These are phyloP conservation scores for Kodamaea lidongshanica DNA, from an alignment of 805 yeast species.

Conservation along the genomic window DNA sequence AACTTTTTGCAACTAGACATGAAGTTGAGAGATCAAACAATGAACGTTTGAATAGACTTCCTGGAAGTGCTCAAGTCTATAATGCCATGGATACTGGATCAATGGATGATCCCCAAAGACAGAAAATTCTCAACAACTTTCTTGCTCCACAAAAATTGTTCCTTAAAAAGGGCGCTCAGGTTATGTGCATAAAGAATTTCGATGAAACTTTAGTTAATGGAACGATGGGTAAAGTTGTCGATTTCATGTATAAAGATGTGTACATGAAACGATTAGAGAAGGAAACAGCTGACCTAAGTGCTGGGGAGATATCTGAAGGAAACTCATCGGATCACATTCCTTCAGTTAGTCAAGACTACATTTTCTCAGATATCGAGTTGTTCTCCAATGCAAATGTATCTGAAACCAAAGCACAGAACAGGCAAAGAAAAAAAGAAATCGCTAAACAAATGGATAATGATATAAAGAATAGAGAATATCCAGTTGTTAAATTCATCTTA, in stretches of 20 bases:
- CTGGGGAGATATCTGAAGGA: constrained; percentile 3
- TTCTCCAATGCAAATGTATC: constrained; percentile 5
- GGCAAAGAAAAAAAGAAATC: constrained; percentile 43
- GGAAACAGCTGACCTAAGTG: background rate
- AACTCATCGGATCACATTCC: constrained; percentile 3
- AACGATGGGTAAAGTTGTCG: constrained; percentile 63
- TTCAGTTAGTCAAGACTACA: constrained; percentile 8
- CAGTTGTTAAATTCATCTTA: constrained; percentile 70
- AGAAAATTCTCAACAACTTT: constrained; percentile 47
- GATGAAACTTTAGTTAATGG: constrained; percentile 74
- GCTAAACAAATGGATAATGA: constrained; percentile 37
- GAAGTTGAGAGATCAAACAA: constrained; percentile 69
- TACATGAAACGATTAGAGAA: constrained; percentile 21
- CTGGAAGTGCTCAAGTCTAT: constrained; percentile 40
- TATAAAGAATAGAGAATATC: constrained; percentile 48
- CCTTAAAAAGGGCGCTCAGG: constrained; percentile 70
- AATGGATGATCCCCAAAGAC: constrained; percentile 37
- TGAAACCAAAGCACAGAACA: constrained; percentile 27
- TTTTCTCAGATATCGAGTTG: constrained; percentile 5
- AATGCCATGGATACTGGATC: constrained; percentile 52
- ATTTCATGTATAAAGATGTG: constrained; percentile 41
- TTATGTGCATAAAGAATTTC: constrained; percentile 73
- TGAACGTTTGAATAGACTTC: constrained; percentile 40
- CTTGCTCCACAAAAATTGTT: constrained; percentile 54
- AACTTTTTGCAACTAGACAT: constrained; percentile 61